These are phyloP conservation scores for Pichia phayaonensis DNA, from an alignment of 805 yeast genomes.

Conservation along the genomic window DNA sequence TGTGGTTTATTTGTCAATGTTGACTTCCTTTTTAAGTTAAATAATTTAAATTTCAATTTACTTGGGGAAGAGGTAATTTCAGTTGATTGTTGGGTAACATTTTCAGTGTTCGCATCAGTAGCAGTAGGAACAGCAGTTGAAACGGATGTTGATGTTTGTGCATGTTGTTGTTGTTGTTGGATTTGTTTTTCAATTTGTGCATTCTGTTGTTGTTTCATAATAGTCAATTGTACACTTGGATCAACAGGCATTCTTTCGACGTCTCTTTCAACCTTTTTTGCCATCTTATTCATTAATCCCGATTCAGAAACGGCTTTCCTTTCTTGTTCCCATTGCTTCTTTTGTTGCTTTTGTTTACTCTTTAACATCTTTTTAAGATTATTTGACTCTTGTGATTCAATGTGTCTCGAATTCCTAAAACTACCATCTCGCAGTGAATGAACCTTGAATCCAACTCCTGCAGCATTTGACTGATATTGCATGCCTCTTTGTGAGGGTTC, in stretches of 20 bases:
- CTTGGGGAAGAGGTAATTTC: background rate
- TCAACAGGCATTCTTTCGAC: conserved; percentile 7
- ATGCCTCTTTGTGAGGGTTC: conserved; percentile 3
- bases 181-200: background rate
- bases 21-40: conserved; percentile 7
- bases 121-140: background rate
- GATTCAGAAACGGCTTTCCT: conserved; percentile 17
- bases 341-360: conserved; percentile 19
- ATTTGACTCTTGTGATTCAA: conserved; percentile 2
- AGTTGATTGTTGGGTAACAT: background rate
- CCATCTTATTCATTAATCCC: background rate
- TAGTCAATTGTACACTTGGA: conserved; percentile 5
- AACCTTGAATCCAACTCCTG: conserved; percentile 23
- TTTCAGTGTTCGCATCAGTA: background rate
- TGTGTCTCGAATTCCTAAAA: conserved; percentile 6
- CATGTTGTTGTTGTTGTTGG: background rate
- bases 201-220: background rate
- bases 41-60: conserved; percentile 2
- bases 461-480: conserved; percentile 23
- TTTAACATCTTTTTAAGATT: conserved; percentile 16
- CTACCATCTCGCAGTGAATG: conserved; percentile 24
- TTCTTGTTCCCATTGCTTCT: conserved; percentile 19
- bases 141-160: too few relatives aligned
- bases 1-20: background rate
- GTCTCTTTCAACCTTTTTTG: conserved; percentile 12